Percentiles rank a stretch among this genome's conserved stretches.
Evolutionary conservation across 2,329 filamentous ascomycete species (phyloP).

Genomic region (Aspergillus floridensis): DNA sequence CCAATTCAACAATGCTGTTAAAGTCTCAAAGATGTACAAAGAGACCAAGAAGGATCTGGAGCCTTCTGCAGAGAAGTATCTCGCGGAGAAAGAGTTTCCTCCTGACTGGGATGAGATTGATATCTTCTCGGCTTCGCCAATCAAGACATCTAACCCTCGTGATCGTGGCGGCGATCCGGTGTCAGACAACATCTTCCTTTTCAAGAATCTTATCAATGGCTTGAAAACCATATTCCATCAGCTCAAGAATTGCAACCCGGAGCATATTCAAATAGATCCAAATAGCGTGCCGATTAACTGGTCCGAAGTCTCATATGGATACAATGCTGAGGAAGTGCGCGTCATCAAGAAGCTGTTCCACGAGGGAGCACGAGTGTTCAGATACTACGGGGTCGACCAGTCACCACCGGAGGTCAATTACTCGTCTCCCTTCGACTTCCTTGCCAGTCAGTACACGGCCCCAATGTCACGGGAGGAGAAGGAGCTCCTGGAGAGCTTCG

Average conservation of each 20-base stretch:
- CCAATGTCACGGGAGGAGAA: slow-evolving; percentile 96
- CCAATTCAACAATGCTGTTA: slow-evolving; percentile 91
- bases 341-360: slow-evolving; percentile 97
- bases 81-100: slow-evolving; percentile 74
- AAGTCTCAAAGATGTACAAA: slow-evolving; percentile 84
- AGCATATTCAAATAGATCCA: slow-evolving; percentile 66
- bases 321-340: slow-evolving; percentile 93
- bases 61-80: slow-evolving; percentile 70
- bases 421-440: slow-evolving; percentile 81
- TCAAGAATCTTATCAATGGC: slow-evolving; percentile 93
- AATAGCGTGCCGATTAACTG: slow-evolving; percentile 82
- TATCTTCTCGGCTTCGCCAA: slow-evolving; percentile 93
- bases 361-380: slow-evolving; percentile 92
- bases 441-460: slow-evolving; percentile 92
- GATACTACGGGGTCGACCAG: slow-evolving; percentile 92
- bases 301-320: slow-evolving; percentile 93
- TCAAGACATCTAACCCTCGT: slow-evolving; percentile 88
- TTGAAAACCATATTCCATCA: slow-evolving; percentile 97
- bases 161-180: slow-evolving; percentile 89
- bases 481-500: slow-evolving; percentile 93
- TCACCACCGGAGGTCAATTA: slow-evolving; percentile 68
- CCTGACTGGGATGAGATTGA: slow-evolving; percentile 98
- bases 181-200: slow-evolving; percentile 94
- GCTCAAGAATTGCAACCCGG: slow-evolving; percentile 81
- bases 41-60: slow-evolving; percentile 67